These are phyloP conservation scores for Aurantiochytrium sp. DNA, from an alignment of 108 stramenopile species.

Conservation along the genomic window DNA sequence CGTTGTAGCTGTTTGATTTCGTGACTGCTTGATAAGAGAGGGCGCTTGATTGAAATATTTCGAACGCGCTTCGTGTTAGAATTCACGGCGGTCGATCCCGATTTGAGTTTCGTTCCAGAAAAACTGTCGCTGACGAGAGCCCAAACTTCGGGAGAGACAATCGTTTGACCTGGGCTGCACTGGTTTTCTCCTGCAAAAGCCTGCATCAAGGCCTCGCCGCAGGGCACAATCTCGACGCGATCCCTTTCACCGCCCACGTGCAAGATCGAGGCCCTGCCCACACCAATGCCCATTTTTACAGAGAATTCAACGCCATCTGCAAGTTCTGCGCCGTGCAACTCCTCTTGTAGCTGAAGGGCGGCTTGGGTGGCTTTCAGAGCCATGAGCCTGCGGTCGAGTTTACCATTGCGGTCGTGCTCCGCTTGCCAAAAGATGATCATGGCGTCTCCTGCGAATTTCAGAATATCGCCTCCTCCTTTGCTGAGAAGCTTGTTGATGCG, in stretches of 20 bases:
- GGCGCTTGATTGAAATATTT: background rate
- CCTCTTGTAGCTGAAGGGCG: conserved; percentile 38
- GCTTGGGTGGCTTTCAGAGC: conserved; percentile 41
- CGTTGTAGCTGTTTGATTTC: background rate
- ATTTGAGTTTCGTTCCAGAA: background rate
- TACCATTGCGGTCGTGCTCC: background rate
- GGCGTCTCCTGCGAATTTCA: conserved; percentile 59
- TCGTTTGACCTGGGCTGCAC: conserved; percentile 33
- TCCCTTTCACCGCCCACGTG: conserved; percentile 43
- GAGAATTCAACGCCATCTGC: conserved; percentile 29
- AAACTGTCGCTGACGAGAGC: conserved; percentile 20
- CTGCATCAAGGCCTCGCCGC: conserved; percentile 48
- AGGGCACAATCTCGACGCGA: conserved; percentile 50
- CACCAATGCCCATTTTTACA: conserved; percentile 50
- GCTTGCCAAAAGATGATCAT: conserved; percentile 56
- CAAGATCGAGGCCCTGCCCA: conserved; percentile 42
- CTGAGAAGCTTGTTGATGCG: conserved; percentile 50
- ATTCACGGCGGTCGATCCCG: background rate
- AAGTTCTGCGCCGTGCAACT: conserved; percentile 18
- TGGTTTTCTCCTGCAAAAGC: conserved; percentile 47
- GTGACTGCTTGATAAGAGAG: background rate
- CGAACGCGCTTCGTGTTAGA: background rate
- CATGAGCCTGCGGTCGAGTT: background rate
- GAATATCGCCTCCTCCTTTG: conserved; percentile 49
- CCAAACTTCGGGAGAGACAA: conserved; percentile 38